Conservation (phyloP, 2,329 filamentous ascomycete genomes). For the Rhynchosporium graminicola region DNA sequence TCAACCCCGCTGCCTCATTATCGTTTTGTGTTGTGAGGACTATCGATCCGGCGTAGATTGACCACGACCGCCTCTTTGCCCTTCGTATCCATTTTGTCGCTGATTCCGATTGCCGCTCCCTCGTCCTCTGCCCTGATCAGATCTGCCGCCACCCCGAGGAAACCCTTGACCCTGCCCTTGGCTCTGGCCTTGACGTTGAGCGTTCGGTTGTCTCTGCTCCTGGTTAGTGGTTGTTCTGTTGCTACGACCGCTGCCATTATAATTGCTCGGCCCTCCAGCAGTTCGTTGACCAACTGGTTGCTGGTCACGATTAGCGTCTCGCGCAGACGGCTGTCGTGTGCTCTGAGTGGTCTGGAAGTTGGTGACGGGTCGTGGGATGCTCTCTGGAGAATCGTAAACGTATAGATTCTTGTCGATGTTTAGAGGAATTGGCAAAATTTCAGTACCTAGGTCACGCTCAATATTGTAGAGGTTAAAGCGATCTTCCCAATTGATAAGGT, state of each 20-base stretch:
- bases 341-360: constrained; percentile 43
- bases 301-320: constrained; percentile 32
- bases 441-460: constrained; percentile 93
- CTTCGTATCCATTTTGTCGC: constrained; percentile 38
- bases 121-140: constrained; percentile 32
- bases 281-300: constrained; percentile 33
- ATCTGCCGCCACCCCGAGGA: constrained; percentile 35
- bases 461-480: constrained; percentile 99
- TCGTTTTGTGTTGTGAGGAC: constrained; percentile 18
- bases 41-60: constrained; percentile 38
- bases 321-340: constrained; percentile 28
- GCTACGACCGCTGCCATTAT: constrained; percentile 37
- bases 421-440: constrained; percentile 93
- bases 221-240: constrained; percentile 31
- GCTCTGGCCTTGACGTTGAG: constrained; percentile 34
- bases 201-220: constrained; percentile 34
- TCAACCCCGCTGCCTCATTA: constrained; percentile 27
- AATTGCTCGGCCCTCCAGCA: constrained; percentile 28
- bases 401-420: constrained; percentile 98
- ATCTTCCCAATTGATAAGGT: constrained; percentile 99
- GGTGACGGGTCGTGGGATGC: constrained; percentile 80
- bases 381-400: constrained; percentile 95
- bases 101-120: constrained; percentile 36
- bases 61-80: constrained; percentile 39
- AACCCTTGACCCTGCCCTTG: constrained; percentile 35